A percentile compares a stretch with the other conserved stretches of the same genome.
These are phyloP conservation scores for Coniella vitis DNA, from an alignment of 2,329 filamentous ascomycete genomes.

Conservation along the genomic window DNA sequence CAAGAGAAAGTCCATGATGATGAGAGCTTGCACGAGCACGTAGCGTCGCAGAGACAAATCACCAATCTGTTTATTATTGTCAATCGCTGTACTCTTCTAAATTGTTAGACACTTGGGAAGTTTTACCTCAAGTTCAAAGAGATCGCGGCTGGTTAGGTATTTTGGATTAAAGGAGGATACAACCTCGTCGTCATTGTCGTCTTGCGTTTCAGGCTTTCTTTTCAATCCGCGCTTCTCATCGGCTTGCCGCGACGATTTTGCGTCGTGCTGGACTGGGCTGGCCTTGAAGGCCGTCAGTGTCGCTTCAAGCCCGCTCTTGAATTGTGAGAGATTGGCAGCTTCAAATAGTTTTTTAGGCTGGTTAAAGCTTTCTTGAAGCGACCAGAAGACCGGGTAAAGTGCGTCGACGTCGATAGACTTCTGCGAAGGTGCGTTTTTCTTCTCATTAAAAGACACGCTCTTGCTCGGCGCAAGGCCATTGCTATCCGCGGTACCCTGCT, in stretches of 20 bases:
- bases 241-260: slow-evolving; percentile 41
- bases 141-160: slow-evolving; percentile 92
- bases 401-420: slow-evolving; percentile 58
- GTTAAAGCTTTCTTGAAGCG: slow-evolving; percentile 84
- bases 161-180: slow-evolving; percentile 87
- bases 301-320: slow-evolving; percentile 69
- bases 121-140: slow-evolving; percentile 86
- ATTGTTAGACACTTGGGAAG: too few relatives aligned
- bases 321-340: slow-evolving; percentile 63
- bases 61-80: slow-evolving; percentile 56
- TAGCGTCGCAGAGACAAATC: slow-evolving; percentile 92
- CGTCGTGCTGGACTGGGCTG: slow-evolving; percentile 42
- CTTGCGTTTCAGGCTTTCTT: slow-evolving; percentile 58
- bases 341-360: slow-evolving; percentile 81
- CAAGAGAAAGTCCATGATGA: slow-evolving; percentile 91
- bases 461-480: slow-evolving; percentile 32
- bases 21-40: slow-evolving; percentile 89
- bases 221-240: slow-evolving; percentile 65
- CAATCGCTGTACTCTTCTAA: slow-evolving; percentile 7
- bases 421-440: slow-evolving; percentile 35
- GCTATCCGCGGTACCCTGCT: slow-evolving; percentile 28
- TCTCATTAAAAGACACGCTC: slow-evolving; percentile 36
- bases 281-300: slow-evolving; percentile 50
- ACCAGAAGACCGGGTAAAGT: slow-evolving; percentile 92
- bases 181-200: slow-evolving; percentile 54